These are phyloP conservation scores for Penicillium palitans DNA, from an alignment of 2,329 filamentous ascomycete genomes.

Conservation along the genomic window DNA sequence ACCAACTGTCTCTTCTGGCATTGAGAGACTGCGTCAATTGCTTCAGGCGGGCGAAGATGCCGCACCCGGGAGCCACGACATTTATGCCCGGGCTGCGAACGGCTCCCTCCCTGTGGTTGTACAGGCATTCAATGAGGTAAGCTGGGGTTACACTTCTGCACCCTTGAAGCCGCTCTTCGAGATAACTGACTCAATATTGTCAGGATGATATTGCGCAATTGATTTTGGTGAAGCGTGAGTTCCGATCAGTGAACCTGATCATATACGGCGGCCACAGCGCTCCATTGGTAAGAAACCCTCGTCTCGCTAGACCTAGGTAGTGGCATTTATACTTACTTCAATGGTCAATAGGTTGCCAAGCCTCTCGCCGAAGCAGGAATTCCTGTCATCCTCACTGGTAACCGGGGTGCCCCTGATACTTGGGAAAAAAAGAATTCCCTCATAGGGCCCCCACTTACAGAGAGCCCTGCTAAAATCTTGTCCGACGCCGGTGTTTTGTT, in stretches of 20 bases:
- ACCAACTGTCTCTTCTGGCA: neutral
- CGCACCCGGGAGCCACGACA: neutral
- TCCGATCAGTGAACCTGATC: neutral
- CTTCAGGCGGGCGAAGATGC: neutral
- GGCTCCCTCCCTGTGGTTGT: neutral
- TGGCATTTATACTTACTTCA: neutral
- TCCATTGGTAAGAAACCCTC: neutral
- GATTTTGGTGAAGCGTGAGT: neutral
- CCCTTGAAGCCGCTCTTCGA: neutral
- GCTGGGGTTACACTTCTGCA: neutral
- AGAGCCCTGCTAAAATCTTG: neutral
- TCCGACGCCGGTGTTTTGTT: neutral
- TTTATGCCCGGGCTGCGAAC: neutral
- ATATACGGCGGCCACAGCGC: neutral
- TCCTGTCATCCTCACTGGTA: neutral
- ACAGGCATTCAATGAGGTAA: neutral
- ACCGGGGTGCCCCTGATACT: neutral
- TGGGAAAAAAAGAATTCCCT: neutral
- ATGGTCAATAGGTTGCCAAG: neutral
- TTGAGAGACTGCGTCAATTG: neutral
- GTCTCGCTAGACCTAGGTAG: neutral
- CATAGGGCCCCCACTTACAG: neutral
- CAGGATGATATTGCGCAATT: neutral
- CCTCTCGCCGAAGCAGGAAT: neutral
- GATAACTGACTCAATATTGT: neutral